Evolutionary conservation across 1,284 basidiomycete species (phyloP).

Genomic region (Pholiota adiposa): DNA sequence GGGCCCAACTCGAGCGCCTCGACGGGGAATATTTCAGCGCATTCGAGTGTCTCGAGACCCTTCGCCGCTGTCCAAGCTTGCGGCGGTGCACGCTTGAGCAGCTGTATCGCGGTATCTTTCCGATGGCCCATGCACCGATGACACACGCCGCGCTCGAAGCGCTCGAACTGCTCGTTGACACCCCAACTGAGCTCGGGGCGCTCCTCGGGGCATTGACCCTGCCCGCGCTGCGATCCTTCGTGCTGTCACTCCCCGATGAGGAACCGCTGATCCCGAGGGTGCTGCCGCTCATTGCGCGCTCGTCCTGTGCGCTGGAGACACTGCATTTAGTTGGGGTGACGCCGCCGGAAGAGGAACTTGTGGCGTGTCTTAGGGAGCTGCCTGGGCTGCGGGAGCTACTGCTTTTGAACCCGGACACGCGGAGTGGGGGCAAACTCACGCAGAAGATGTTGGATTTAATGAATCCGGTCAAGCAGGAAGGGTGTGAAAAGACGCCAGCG

Average conservation of each 20-base stretch:
- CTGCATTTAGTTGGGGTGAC: conserved; percentile 24
- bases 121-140: conserved; percentile 12
- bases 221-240: conserved; percentile 19
- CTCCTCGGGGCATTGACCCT: conserved; percentile 19
- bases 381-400: conserved; percentile 19
- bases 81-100: conserved; percentile 20
- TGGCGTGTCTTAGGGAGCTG: conserved; percentile 20
- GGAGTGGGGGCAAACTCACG: conserved; percentile 19
- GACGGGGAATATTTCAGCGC: conserved; percentile 21
- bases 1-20: conserved; percentile 19
- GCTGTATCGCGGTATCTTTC: conserved; percentile 15
- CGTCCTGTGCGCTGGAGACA: conserved; percentile 13
- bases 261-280: conserved; percentile 15
- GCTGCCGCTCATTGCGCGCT: conserved; percentile 19
- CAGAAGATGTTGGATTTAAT: conserved; percentile 17
- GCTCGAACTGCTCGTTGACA: conserved; percentile 22
- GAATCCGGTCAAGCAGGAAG: conserved; percentile 4
- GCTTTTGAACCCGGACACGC: conserved; percentile 21
- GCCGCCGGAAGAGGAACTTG: conserved; percentile 21
- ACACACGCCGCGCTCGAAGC: conserved; percentile 19
- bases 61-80: conserved; percentile 16
- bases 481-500: neutral
- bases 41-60: conserved; percentile 21
- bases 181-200: conserved; percentile 10
- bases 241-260: conserved; percentile 21